phyloP scores from a whole-genome alignment of 306 rosid genomes.

The Glycine latifolia region DNA sequence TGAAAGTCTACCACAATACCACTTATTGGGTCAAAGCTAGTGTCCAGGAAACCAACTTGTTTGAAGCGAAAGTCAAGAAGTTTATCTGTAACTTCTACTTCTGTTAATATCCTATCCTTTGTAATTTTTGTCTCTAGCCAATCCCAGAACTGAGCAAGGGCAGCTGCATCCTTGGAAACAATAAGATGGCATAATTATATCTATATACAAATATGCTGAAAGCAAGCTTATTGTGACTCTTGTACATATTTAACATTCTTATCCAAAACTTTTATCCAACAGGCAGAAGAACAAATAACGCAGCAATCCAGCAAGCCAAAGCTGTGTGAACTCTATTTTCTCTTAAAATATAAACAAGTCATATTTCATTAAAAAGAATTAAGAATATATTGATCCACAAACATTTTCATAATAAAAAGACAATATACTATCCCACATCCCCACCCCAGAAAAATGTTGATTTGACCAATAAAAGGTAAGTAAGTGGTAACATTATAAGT shows the following conservation, averaged over 20 bases:
- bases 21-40: slow-evolving; percentile 96
- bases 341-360: slow-evolving; percentile 29
- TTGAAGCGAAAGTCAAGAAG: slow-evolving; percentile 88
- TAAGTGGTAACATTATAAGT: no score
- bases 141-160: slow-evolving; percentile 90
- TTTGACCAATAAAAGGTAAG: no score
- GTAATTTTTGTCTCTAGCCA: slow-evolving; percentile 87
- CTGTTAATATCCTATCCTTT: slow-evolving; percentile 64
- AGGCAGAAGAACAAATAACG: slow-evolving; percentile 4
- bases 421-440: no score
- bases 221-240: slow-evolving; percentile 11
- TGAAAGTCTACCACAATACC: slow-evolving; percentile 72
- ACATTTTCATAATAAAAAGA: neutral
- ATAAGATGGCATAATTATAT: slow-evolving; percentile 45
- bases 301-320: neutral
- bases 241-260: slow-evolving; percentile 3
- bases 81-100: slow-evolving; percentile 85
- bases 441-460: no score
- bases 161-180: slow-evolving; percentile 91
- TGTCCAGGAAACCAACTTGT: slow-evolving; percentile 89
- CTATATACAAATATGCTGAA: neutral
- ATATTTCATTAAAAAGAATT: neutral
- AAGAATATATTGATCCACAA: slow-evolving; percentile 10
- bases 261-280: no score
- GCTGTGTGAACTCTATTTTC: slow-evolving; percentile 10